Conservation (phyloP, 495 filamentous ascomycete species). For the Penicillium macrosclerotiorum region DNA sequence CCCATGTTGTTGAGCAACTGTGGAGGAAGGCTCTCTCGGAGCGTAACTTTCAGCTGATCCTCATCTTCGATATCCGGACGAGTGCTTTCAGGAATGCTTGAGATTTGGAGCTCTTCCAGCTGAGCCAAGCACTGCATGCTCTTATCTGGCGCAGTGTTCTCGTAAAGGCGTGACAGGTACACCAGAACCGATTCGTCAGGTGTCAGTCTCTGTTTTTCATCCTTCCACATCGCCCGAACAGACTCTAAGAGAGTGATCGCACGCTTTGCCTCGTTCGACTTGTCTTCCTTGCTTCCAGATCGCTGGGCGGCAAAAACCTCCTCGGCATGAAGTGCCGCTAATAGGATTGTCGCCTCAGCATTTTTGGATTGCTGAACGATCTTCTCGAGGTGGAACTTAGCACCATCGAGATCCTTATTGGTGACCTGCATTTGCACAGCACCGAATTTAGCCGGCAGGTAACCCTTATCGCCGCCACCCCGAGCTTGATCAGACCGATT, state of each 20-base stretch:
- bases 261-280: slow-evolving; percentile 75
- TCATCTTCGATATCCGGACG: slow-evolving; percentile 64
- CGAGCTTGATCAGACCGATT: slow-evolving; percentile 82
- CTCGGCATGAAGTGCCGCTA: slow-evolving; percentile 88
- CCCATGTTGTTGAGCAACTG: slow-evolving; percentile 97
- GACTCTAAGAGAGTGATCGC: slow-evolving; percentile 77
- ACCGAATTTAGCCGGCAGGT: slow-evolving; percentile 89
- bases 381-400: slow-evolving; percentile 91
- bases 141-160: slow-evolving; percentile 79
- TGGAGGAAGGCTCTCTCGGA: slow-evolving; percentile 76
- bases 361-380: slow-evolving; percentile 82
- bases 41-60: slow-evolving; percentile 52
- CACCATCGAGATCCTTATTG: slow-evolving; percentile 80
- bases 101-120: slow-evolving; percentile 81
- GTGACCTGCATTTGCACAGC: slow-evolving; percentile 82
- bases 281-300: slow-evolving; percentile 78
- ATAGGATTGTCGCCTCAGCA: slow-evolving; percentile 84
- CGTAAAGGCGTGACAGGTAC: slow-evolving; percentile 88
- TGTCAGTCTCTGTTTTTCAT: slow-evolving; percentile 74
- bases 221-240: slow-evolving; percentile 87
- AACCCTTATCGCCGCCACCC: slow-evolving; percentile 83
- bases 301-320: slow-evolving; percentile 81
- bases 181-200: slow-evolving; percentile 87
- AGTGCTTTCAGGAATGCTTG: slow-evolving; percentile 66
- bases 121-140: slow-evolving; percentile 86